Conservation (phyloP, 1,284 basidiomycete genomes). For the Polyporus tsugae region DNA sequence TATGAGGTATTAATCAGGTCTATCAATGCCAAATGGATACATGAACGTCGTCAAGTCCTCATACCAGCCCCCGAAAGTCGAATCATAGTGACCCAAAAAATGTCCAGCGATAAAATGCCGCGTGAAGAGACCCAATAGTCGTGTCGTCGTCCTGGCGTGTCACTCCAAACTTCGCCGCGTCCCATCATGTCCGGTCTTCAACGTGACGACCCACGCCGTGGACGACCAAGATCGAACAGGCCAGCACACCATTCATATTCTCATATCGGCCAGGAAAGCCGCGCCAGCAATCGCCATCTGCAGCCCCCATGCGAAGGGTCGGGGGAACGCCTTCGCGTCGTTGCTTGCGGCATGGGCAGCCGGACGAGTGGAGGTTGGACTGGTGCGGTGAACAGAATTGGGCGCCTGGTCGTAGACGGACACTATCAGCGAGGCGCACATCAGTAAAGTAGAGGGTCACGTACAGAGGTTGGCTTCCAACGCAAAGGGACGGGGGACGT, state of each 20-base stretch:
- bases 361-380: neutral
- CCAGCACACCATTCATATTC: neutral
- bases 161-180: too few species aligned
- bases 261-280: neutral
- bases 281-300: neutral
- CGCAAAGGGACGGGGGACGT: neutral
- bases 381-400: neutral
- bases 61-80: too few species aligned
- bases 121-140: too few species aligned
- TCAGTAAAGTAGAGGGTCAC: neutral
- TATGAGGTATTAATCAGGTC: too few species aligned
- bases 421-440: neutral
- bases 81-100: too few species aligned
- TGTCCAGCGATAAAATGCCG: too few species aligned
- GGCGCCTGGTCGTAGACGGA: neutral
- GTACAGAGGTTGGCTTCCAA: neutral
- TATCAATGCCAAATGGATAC: too few species aligned
- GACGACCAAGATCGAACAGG: too few species aligned
- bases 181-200: too few species aligned
- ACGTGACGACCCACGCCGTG: too few species aligned
- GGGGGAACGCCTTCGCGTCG: neutral
- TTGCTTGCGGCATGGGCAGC: neutral
- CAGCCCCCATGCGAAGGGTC: neutral
- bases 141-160: too few species aligned
- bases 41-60: too few species aligned